Conservation (phyloP, 805 yeast species). For the Ogataea degrootiae region DNA sequence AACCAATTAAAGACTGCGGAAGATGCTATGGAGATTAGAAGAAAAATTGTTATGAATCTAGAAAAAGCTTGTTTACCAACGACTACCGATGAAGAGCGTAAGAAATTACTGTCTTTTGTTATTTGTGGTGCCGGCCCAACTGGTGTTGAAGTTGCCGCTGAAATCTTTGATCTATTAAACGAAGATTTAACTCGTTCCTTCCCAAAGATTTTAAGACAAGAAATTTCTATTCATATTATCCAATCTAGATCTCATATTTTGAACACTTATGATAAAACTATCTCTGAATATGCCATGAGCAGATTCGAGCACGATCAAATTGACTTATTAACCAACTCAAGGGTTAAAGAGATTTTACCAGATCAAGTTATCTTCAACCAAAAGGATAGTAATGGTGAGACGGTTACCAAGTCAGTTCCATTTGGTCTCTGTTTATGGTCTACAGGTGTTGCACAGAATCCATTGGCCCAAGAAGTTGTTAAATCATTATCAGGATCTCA, state of each 20-base stretch:
- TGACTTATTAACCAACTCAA: constrained; percentile 58
- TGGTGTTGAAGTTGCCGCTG: constrained; percentile 73
- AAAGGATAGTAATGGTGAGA: constrained; percentile 36
- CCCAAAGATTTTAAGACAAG: constrained; percentile 58
- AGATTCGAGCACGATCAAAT: constrained; percentile 59
- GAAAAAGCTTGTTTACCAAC: constrained; percentile 66
- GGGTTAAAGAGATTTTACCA: constrained; percentile 54
- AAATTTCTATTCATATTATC: constrained; percentile 61
- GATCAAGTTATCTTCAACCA: constrained; percentile 58
- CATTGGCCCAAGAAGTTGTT: constrained; percentile 53
- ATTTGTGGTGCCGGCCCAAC: constrained; percentile 77
- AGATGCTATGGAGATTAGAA: constrained; percentile 55
- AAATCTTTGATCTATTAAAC: constrained; percentile 58
- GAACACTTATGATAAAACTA: constrained; percentile 63
- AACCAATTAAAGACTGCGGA: constrained; percentile 61
- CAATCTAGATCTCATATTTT: constrained; percentile 65
- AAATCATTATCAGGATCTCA: constrained; percentile 44
- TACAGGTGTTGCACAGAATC: constrained; percentile 68
- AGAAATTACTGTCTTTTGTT: constrained; percentile 55
- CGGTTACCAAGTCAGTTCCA: constrained; percentile 45
- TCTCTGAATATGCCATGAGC: constrained; percentile 59
- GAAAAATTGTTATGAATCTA: constrained; percentile 48
- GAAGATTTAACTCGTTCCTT: constrained; percentile 56
- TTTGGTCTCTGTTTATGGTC: constrained; percentile 73
- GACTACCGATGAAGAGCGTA: constrained; percentile 58